Evolutionary conservation across 2,329 filamentous ascomycete species (phyloP).

Genomic region (Ophiocordyceps robertsii): DNA sequence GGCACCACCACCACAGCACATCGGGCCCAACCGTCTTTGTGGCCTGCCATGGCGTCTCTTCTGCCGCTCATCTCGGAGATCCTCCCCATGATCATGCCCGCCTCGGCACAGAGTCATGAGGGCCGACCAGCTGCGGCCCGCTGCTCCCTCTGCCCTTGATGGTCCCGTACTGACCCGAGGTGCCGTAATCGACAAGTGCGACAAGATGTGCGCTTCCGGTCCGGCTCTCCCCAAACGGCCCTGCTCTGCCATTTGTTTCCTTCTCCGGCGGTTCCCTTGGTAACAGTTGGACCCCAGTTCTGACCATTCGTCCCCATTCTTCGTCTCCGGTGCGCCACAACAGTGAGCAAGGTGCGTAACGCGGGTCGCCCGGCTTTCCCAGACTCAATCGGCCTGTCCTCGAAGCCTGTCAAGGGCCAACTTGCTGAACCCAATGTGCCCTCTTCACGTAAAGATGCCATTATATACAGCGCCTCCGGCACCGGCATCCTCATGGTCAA

Average conservation of each 20-base stretch:
- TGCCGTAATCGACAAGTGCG: slow-evolving; percentile 50
- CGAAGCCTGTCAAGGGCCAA: background rate
- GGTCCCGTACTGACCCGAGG: slow-evolving; percentile 22
- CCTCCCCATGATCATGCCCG: slow-evolving; percentile 45
- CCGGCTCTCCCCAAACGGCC: slow-evolving; percentile 17
- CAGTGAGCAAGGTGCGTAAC: slow-evolving; percentile 45
- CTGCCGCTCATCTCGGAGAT: slow-evolving; percentile 43
- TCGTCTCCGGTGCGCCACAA: slow-evolving; percentile 54
- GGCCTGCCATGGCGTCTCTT: slow-evolving; percentile 32
- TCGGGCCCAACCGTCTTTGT: too few relatives aligned
- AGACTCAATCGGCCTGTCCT: too few relatives aligned
- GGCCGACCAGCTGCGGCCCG: slow-evolving; percentile 31
- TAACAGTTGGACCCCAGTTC: slow-evolving; percentile 28
- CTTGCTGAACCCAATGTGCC: background rate
- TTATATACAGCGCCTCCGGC: slow-evolving; percentile 52
- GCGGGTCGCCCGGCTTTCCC: background rate
- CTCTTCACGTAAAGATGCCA: slow-evolving; percentile 39
- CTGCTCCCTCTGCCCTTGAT: slow-evolving; percentile 14
- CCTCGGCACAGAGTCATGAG: slow-evolving; percentile 42
- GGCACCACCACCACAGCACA: too few relatives aligned
- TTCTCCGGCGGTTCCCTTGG: slow-evolving; percentile 2
- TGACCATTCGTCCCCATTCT: slow-evolving; percentile 50
- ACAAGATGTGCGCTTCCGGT: slow-evolving; percentile 55
- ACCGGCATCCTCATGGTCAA: slow-evolving; percentile 46
- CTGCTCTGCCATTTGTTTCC: slow-evolving; percentile 1